Evolutionary conservation across 805 yeast genomes (phyloP).

Genomic region (Kluyveromyces siamensis): DNA sequence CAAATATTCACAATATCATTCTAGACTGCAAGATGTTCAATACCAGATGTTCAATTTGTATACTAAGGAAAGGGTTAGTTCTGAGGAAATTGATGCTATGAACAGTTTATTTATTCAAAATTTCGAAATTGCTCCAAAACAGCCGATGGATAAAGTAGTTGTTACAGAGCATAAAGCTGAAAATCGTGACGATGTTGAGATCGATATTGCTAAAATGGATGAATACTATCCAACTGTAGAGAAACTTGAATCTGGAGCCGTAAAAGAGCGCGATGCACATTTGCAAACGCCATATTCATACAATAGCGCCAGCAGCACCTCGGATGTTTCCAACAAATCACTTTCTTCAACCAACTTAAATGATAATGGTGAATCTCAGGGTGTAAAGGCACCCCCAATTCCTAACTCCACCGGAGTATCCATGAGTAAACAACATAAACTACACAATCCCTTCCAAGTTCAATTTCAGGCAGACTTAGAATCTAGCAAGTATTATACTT

Average conservation of each 20-base stretch:
- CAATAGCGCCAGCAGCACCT: neutral
- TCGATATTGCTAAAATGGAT: conserved; percentile 1
- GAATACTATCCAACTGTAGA: conserved; percentile 18
- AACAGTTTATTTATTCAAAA: conserved; percentile 20
- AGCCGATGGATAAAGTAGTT: conserved; percentile 13
- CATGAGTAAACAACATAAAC: conserved; percentile 21
- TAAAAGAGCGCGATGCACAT: neutral
- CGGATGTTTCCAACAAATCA: neutral
- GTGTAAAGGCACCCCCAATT: neutral
- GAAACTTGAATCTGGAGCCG: conserved; percentile 7
- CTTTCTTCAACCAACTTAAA: neutral
- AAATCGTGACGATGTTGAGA: neutral
- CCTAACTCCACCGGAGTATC: neutral
- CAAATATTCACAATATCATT: conserved; percentile 45
- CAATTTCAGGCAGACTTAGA: conserved; percentile 7
- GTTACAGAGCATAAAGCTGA: conserved; percentile 1
- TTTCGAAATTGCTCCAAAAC: conserved; percentile 24
- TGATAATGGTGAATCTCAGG: neutral
- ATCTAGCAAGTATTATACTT: neutral
- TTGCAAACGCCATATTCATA: neutral
- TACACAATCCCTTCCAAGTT: conserved; percentile 27
- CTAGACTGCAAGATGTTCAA: conserved; percentile 20
- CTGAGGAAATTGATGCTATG: conserved; percentile 10
- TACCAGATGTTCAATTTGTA: conserved; percentile 22
- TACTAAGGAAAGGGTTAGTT: conserved; percentile 13